Evolutionary conservation across 108 stramenopile species (phyloP).

Genomic region (Skeletonema marinoi): DNA sequence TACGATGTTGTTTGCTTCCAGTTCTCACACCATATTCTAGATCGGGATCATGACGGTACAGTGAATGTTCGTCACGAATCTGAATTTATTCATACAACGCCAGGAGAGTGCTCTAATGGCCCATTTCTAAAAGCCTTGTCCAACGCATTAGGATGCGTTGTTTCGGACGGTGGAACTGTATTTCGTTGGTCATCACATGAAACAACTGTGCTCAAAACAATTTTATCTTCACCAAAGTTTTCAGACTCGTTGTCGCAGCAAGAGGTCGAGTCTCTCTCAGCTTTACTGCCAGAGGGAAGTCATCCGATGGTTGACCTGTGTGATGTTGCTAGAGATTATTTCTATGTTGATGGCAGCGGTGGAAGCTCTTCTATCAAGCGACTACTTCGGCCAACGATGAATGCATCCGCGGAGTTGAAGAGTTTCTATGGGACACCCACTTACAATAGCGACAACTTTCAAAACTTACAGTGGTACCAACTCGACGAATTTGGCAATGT

Average conservation of each 20-base stretch:
- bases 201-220: conserved; percentile 43
- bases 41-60: conserved; percentile 20
- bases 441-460: conserved; percentile 52
- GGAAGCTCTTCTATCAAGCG: conserved; percentile 58
- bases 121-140: conserved; percentile 42
- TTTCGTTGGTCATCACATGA: conserved; percentile 60
- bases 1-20: conserved; percentile 55
- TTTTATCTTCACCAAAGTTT: conserved; percentile 20
- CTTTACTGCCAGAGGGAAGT: conserved; percentile 34
- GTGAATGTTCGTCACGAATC: conserved; percentile 38
- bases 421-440: conserved; percentile 39
- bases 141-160: conserved; percentile 15
- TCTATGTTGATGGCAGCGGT: conserved; percentile 55
- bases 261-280: conserved; percentile 24
- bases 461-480: conserved; percentile 56
- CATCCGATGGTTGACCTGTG: conserved; percentile 51
- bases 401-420: conserved; percentile 33
- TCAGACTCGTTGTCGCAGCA: conserved; percentile 31
- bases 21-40: conserved; percentile 54
- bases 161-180: conserved; percentile 39
- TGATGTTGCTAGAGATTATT: conserved; percentile 39
- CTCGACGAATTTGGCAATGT: conserved; percentile 15
- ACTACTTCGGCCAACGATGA: conserved; percentile 46
- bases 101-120: conserved; percentile 31
- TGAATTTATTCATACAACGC: conserved; percentile 52